Conservation (phyloP, 129 eudicot species). For the Erigeron canadensis region DNA sequence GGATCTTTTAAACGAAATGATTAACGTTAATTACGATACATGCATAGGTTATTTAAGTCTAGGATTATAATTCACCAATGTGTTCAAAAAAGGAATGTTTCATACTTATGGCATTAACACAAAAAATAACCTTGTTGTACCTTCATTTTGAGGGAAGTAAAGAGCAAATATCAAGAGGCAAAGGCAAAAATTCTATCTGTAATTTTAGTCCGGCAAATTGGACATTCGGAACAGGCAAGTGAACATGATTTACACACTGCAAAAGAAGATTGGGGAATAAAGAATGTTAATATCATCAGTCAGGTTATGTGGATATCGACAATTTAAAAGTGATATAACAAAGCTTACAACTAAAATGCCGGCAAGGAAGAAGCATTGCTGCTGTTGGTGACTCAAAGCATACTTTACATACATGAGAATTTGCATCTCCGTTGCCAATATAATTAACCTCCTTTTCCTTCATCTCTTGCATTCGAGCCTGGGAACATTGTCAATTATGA, state of each 20-base stretch:
- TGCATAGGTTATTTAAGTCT: neutral
- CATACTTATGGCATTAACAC: neutral
- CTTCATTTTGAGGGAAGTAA: constrained; percentile 44
- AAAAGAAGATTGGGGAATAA: constrained; percentile 23
- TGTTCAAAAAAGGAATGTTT: neutral
- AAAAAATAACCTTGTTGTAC: constrained; percentile 28
- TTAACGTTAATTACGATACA: neutral
- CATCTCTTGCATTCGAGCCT: constrained; percentile 99
- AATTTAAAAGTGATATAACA: neutral
- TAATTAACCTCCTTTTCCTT: constrained; percentile 63
- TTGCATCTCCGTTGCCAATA: constrained; percentile 76
- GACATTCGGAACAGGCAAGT: constrained; percentile 93
- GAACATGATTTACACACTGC: constrained; percentile 99
- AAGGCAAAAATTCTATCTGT: constrained; percentile 95
- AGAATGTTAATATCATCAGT: constrained; percentile 16
- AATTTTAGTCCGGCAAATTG: constrained; percentile 90
- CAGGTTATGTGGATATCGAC: neutral
- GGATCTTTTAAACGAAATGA: no score
- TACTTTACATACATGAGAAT: constrained; percentile 92
- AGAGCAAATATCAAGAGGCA: constrained; percentile 53
- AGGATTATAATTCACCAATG: neutral
- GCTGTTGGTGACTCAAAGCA: constrained; percentile 91
- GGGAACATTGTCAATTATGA: constrained; percentile 21
- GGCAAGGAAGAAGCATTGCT: constrained; percentile 97
- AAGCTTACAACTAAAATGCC: constrained; percentile 88